Evolutionary conservation across 2,329 filamentous ascomycete species (phyloP).

Genomic region (Penicillium corylophilum): DNA sequence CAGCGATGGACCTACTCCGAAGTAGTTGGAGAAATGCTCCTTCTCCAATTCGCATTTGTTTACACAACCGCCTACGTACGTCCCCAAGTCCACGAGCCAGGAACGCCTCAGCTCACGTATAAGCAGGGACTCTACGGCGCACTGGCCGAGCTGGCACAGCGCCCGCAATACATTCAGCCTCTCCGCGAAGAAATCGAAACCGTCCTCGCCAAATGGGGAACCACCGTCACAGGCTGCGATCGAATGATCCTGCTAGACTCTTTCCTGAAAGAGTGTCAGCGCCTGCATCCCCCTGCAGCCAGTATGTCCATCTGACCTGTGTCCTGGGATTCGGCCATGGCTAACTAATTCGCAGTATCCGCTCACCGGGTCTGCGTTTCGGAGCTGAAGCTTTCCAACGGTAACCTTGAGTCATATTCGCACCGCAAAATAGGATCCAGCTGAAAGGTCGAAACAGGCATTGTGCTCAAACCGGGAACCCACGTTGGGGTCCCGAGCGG

Average conservation of each 20-base stretch:
- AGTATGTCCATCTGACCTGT: constrained; percentile 14
- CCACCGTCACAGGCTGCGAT: constrained; percentile 15
- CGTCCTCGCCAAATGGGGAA: constrained; percentile 6
- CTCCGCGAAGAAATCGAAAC: constrained; percentile 17
- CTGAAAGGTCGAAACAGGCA: constrained; percentile 7
- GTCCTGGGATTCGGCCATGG: neutral
- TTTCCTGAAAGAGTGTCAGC: constrained; percentile 25
- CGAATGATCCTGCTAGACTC: constrained; percentile 19
- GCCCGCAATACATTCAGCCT: constrained; percentile 17
- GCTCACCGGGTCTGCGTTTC: constrained; percentile 21
- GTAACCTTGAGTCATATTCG: constrained; percentile 3
- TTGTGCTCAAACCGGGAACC: constrained; percentile 20
- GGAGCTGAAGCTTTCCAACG: constrained; percentile 18
- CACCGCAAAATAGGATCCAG: neutral
- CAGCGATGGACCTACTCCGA: constrained; percentile 21
- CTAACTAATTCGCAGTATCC: constrained; percentile 15
- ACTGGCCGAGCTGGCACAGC: constrained; percentile 17
- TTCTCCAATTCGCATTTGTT: constrained; percentile 25
- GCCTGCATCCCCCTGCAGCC: constrained; percentile 22
- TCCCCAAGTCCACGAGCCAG: neutral
- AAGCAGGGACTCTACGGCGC: constrained; percentile 20
- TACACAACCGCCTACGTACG: constrained; percentile 24
- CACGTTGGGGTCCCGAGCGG: constrained; percentile 21
- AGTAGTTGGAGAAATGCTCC: constrained; percentile 22
- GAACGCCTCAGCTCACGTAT: neutral